Percentiles rank a stretch among this genome's conserved stretches.
Conservation (phyloP, 345 rosid species). For the Rhizophora mangle region DNA sequence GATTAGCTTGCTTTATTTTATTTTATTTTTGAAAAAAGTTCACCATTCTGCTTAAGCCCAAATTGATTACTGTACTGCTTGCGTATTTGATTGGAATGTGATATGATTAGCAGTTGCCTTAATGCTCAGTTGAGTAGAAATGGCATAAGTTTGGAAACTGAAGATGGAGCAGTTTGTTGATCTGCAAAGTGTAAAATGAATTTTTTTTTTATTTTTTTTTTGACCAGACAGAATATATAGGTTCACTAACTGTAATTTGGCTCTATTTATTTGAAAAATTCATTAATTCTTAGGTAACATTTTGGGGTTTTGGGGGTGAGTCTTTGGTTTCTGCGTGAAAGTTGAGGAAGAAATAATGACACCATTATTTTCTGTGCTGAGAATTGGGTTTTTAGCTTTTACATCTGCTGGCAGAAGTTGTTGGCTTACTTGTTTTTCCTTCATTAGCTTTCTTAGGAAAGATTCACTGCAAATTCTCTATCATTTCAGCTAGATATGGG, state of each 20-base stretch:
- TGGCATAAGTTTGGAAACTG: too few relatives aligned
- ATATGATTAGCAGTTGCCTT: constrained; percentile 6
- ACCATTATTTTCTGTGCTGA: neutral
- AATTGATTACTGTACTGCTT: neutral
- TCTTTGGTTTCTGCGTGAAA: neutral
- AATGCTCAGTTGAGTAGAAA: neutral
- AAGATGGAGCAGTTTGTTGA: too few relatives aligned
- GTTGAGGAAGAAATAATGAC: neutral
- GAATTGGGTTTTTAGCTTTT: neutral
- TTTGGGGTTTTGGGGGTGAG: too few relatives aligned
- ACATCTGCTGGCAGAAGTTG: neutral
- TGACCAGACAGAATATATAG: too few relatives aligned
- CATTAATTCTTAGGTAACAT: too few relatives aligned
- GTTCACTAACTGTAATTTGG: too few relatives aligned
- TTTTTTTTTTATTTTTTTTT: too few relatives aligned
- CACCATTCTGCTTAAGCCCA: neutral
- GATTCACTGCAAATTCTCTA: neutral
- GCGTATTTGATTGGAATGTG: neutral
- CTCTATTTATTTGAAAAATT: too few relatives aligned
- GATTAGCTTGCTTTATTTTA: neutral
- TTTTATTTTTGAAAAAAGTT: too few relatives aligned
- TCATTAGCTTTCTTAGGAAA: too few relatives aligned
- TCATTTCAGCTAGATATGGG: constrained; percentile 59
- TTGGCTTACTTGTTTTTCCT: neutral
- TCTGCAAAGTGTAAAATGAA: too few relatives aligned